Conservation (phyloP, 495 filamentous ascomycete genomes). For the Neurospora sp. region DNA sequence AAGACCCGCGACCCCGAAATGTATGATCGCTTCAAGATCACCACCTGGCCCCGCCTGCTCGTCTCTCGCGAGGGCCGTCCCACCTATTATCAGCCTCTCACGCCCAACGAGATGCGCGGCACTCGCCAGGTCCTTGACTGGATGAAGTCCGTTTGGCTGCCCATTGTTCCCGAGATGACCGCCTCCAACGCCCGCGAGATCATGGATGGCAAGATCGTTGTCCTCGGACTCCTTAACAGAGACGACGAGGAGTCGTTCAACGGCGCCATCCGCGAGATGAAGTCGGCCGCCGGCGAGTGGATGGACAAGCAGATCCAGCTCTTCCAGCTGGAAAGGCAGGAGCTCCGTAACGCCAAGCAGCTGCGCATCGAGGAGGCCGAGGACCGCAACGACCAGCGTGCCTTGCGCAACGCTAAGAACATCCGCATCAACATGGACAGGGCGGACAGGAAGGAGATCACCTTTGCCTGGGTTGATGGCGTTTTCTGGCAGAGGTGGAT, state of each 20-base stretch:
- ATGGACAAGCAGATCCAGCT: constrained; percentile 88
- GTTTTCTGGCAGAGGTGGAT: constrained; percentile 98
- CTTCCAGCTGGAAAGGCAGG: constrained; percentile 85
- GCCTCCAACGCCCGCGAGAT: constrained; percentile 85
- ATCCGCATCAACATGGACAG: constrained; percentile 84
- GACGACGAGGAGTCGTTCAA: constrained; percentile 71
- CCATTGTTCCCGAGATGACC: constrained; percentile 92
- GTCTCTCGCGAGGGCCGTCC: constrained; percentile 82
- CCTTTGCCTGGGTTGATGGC: constrained; percentile 98
- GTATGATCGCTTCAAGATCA: constrained; percentile 78
- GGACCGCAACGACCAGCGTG: constrained; percentile 83
- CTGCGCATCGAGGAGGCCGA: constrained; percentile 92
- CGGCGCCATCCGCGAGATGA: constrained; percentile 75
- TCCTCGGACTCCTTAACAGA: constrained; percentile 78
- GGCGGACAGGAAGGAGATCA: constrained; percentile 75
- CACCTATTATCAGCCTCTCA: constrained; percentile 75
- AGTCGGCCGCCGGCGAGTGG: constrained; percentile 91
- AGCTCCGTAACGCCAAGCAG: constrained; percentile 88
- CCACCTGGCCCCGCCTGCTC: constrained; percentile 84
- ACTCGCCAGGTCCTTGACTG: constrained; percentile 68
- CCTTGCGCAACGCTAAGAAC: constrained; percentile 76
- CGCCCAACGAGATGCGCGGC: constrained; percentile 85
- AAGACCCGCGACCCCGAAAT: constrained; percentile 70
- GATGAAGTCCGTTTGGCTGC: constrained; percentile 95
- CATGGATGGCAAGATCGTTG: constrained; percentile 87